A percentile compares a stretch with the other conserved stretches of the same genome.
Conservation (phyloP, 2,329 filamentous ascomycete species). For the Zarea fungicola region DNA sequence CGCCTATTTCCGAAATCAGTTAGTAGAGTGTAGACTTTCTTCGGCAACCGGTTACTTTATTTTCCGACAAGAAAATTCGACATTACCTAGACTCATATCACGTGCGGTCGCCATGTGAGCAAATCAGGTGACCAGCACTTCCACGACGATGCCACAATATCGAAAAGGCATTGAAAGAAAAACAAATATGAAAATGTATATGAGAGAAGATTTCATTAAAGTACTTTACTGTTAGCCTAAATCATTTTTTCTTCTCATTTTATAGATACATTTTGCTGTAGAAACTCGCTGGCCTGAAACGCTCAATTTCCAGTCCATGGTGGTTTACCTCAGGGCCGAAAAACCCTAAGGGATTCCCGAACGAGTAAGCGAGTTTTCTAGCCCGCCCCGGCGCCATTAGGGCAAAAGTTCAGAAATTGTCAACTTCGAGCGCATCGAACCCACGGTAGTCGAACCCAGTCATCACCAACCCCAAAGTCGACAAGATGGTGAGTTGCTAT, state of each 20-base stretch:
- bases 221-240: too few relatives aligned
- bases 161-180: too few relatives aligned
- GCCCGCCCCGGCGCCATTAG: constrained; percentile 31
- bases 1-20: constrained; percentile 6
- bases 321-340: too few relatives aligned
- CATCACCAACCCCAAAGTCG: constrained; percentile 48
- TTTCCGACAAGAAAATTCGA: constrained; percentile 9
- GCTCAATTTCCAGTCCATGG: too few relatives aligned
- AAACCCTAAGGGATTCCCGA: constrained; percentile 36
- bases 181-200: too few relatives aligned
- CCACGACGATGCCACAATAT: too few relatives aligned
- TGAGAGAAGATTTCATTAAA: too few relatives aligned
- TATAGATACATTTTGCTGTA: too few relatives aligned
- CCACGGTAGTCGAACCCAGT: constrained; percentile 45
- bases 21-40: neutral
- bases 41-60: constrained; percentile 1
- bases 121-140: too few relatives aligned
- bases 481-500: constrained; percentile 50
- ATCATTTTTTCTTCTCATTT: too few relatives aligned
- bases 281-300: neutral
- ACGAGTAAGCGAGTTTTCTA: constrained; percentile 42
- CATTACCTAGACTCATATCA: too few relatives aligned
- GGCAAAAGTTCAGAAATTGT: constrained; percentile 44
- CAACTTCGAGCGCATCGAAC: constrained; percentile 39
- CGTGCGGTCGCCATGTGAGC: too few relatives aligned